Evolutionary conservation across 2,329 filamentous ascomycete genomes (phyloP), one percentile per base, ranked within the genome.

Genomic region (Penicillium sp.): DNA sequence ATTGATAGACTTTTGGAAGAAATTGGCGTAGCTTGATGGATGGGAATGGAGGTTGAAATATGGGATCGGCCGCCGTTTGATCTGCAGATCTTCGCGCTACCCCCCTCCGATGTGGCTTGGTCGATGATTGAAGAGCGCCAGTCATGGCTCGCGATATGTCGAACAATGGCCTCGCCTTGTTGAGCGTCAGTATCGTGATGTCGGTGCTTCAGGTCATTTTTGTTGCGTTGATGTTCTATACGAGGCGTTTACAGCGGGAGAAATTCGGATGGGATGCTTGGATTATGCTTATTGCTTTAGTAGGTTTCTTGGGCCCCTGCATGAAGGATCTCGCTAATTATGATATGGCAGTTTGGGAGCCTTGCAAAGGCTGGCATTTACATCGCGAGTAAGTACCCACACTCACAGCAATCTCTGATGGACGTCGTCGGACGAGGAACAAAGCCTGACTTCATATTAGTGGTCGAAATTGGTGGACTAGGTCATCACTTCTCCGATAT

Each of bases 271-370:
- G 58, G 6, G 63, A 65, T 48, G 63, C 65, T 43, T 65, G 59
- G 31, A 51, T 66, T 6, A 57, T 65, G 26, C 46, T 66, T 15
- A 33, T 62, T 42, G 61, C 64, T 12, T 39, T 65, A 57, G 64
- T 66, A 45, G 10, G 54, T 42, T 9, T n/a, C 21, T 13, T 38
- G 28, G 28, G 8, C 28, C 26, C 26, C 18, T 16, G 18, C 26
- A 6, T 2, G 28, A 7, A 9, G 7, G 28, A 12, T 24, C 2
- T 16, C 4, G 29, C 23, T 41, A 23, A 42, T 39, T 31, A 41
- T 23, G 5, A 4, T 29, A 38, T n/a, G 18, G 15, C 44, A 64
- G 62, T 39, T 44, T 44, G 62, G 49, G 16, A 63, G 53, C 44
- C 24, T 63, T 5, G 49, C 55, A 10, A 56, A 61, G 29, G 53